These are phyloP conservation scores for Inga oerstediana DNA, from an alignment of 306 rosid genomes.

Conservation along the genomic window DNA sequence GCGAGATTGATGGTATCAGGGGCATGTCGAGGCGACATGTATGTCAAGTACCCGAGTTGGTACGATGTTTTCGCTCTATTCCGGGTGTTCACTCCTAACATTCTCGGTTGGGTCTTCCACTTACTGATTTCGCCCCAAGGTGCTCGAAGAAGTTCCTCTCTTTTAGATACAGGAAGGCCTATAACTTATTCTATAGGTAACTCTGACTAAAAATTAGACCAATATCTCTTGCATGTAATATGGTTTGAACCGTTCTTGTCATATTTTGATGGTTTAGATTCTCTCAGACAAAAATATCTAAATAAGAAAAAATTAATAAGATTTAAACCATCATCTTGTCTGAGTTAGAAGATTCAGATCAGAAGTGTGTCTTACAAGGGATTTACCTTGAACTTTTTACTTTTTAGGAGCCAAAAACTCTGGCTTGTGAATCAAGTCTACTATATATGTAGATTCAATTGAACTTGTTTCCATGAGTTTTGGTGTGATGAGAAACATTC, in stretches of 20 bases:
- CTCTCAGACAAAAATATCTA: not conserved
- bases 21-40: constrained; percentile 75
- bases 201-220: constrained; percentile 37
- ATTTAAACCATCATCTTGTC: not conserved
- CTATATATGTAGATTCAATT: not conserved
- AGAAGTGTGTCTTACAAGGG: not conserved
- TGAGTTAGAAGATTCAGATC: not conserved
- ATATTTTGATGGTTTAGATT: not conserved
- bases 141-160: constrained; percentile 51
- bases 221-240: not conserved
- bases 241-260: not conserved
- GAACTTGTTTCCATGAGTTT: not conserved
- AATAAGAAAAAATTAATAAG: not conserved
- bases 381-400: not conserved
- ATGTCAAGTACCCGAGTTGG: constrained; percentile 84
- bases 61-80: constrained; percentile 68
- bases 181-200: constrained; percentile 45
- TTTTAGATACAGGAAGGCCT: constrained; percentile 69
- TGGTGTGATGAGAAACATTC: constrained; percentile 1
- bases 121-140: constrained; percentile 57
- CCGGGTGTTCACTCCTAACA: constrained; percentile 70
- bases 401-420: not conserved
- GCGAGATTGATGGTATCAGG: constrained; percentile 76
- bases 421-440: constrained; percentile 21
- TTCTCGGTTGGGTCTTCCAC: constrained; percentile 73